Evolutionary conservation across 2,329 filamentous ascomycete genomes (phyloP).

Genomic region (Tolypocladium album): DNA sequence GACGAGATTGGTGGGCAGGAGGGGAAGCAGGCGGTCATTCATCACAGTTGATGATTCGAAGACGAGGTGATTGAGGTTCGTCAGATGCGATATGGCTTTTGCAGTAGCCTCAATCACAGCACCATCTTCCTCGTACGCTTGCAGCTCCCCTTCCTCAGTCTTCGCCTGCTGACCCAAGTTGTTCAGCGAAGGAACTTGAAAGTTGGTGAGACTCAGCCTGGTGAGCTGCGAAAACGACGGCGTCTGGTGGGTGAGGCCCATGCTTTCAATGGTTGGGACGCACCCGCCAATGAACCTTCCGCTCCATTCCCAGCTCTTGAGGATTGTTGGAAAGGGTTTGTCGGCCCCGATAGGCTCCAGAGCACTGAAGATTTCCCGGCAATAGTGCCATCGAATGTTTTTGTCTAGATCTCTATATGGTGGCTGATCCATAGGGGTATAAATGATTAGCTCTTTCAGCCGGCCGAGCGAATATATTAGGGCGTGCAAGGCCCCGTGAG

Average conservation of each 20-base stretch:
- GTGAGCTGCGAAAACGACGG: slow-evolving; percentile 45
- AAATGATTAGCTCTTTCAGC: slow-evolving; percentile 60
- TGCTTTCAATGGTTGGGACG: slow-evolving; percentile 33
- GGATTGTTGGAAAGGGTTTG: slow-evolving; percentile 20
- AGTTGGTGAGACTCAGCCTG: slow-evolving; percentile 52
- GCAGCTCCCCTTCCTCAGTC: slow-evolving; percentile 18
- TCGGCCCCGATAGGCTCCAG: slow-evolving; percentile 36
- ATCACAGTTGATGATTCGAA: slow-evolving; percentile 68
- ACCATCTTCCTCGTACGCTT: slow-evolving; percentile 27
- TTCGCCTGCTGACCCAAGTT: slow-evolving; percentile 20
- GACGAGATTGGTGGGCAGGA: slow-evolving; percentile 54
- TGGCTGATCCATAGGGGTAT: slow-evolving; percentile 56
- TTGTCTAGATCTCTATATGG: slow-evolving; percentile 51
- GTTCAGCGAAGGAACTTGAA: slow-evolving; percentile 42
- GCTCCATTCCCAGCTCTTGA: slow-evolving; percentile 53
- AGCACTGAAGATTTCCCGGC: slow-evolving; percentile 51
- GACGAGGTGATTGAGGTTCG: slow-evolving; percentile 53
- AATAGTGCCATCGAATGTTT: slow-evolving; percentile 59
- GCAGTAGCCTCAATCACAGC: slow-evolving; percentile 27
- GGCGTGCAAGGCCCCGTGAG: slow-evolving; percentile 28
- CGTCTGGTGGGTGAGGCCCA: slow-evolving; percentile 41
- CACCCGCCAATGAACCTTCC: slow-evolving; percentile 37
- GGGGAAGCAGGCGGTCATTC: slow-evolving; percentile 55
- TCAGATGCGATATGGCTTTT: slow-evolving; percentile 33
- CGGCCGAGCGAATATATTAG: slow-evolving; percentile 56